Base-by-base conservation (phyloP, 2,329 filamentous ascomycete genomes). In the Ophiostoma sp. region DNA sequence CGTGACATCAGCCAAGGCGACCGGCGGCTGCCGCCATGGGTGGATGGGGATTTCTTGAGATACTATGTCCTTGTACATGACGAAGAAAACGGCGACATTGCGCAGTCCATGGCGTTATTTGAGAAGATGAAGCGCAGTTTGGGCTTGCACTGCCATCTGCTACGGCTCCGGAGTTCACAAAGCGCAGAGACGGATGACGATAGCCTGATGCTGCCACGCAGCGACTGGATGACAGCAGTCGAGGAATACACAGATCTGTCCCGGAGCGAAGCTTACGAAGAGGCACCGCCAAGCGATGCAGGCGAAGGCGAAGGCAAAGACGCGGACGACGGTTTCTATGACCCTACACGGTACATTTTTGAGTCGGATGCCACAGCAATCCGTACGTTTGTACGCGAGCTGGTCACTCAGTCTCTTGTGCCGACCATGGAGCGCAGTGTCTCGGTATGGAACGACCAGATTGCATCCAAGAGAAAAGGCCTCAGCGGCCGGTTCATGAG, bases 51-150 rank as follows among this genome's bases (percentile, higher is more conserved):
- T 71, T 99, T 95, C 77, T 81, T 99, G 72, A 87, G 95, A 71
- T 99, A 99, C 78, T 99, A 99, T 78, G 91, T 99, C 16, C 82
- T 99, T 58, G 89, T 99, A 18, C 95, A 99, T 75, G 95, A 99
- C 74, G 96, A 99, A 79, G 95, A 99, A 76, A 88, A 87, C 70
- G 94, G 97, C 75, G 93, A 99, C 76, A 96, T 98, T 70, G 87
- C 87, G 49, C 90, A 93, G 78, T 96, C 93, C 12, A 94, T 94
- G 77, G 86, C 88, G 18, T 82, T 98, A 41, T 99, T 97, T 77
- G 95, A 99, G 74, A 92, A 97, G 77, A 99, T 99, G 96, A 99
- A 98, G 79, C 88, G 95, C n/a, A 92, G 97, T 78, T 92, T 99
- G 72, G 95, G 95, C 1, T 81, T 98, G 64, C 93, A 99, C 78